These are phyloP conservation scores for Amanita inopinata DNA, from an alignment of 768 basidiomycete genomes.

Conservation along the genomic window DNA sequence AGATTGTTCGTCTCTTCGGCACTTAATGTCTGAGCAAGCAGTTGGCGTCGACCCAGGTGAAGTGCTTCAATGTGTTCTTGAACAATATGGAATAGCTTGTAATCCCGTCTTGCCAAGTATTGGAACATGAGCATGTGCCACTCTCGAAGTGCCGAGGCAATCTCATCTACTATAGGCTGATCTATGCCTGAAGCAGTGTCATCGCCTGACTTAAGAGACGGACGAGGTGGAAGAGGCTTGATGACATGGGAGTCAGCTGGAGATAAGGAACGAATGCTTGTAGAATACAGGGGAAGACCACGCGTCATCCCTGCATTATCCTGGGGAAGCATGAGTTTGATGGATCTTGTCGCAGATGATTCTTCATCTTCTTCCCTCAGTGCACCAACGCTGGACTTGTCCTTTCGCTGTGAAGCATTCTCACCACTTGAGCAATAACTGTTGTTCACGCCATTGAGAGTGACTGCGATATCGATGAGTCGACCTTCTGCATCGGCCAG, in stretches of 20 bases:
- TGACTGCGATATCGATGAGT: constrained; percentile 64
- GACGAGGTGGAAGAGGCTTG: constrained; percentile 80
- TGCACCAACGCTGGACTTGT: constrained; percentile 32
- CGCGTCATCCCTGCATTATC: constrained; percentile 69
- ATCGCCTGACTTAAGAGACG: constrained; percentile 90
- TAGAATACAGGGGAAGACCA: constrained; percentile 61
- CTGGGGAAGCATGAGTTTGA: constrained; percentile 63
- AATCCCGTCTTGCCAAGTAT: constrained; percentile 83
- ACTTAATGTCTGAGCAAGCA: constrained; percentile 80
- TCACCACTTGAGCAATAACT: constrained; percentile 19
- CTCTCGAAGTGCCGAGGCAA: constrained; percentile 91
- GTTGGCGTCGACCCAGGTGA: constrained; percentile 84
- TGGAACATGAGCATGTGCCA: constrained; percentile 91
- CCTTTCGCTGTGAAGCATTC: constrained; percentile 25
- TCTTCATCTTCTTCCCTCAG: constrained; percentile 59
- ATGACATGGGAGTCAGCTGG: constrained; percentile 53
- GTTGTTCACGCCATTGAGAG: constrained; percentile 30
- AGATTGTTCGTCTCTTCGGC: constrained; percentile 78
- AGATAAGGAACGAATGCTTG: constrained; percentile 66
- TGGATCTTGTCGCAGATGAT: constrained; percentile 43
- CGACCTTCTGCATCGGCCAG: constrained; percentile 82
- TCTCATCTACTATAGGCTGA: constrained; percentile 95
- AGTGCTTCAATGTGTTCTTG: constrained; percentile 85
- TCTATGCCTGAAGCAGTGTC: constrained; percentile 76
- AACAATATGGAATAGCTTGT: constrained; percentile 79